These are phyloP conservation scores for Tuber indicum DNA, from an alignment of 495 filamentous ascomycete species.

Conservation along the genomic window DNA sequence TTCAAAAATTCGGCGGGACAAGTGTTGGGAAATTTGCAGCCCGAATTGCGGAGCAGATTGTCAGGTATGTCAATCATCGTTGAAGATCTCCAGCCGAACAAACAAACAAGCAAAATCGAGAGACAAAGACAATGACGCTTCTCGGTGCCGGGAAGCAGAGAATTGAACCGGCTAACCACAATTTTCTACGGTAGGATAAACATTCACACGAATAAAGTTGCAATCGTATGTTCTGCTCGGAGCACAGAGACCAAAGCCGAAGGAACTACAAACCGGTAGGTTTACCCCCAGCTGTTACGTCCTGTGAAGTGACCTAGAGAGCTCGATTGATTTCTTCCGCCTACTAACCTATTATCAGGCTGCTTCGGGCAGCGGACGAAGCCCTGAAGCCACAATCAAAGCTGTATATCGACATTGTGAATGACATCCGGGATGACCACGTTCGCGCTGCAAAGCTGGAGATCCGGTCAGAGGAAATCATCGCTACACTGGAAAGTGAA, in stretches of 20 bases:
- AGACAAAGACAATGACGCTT: background rate
- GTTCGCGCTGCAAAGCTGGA: slow-evolving; percentile 58
- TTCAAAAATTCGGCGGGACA: slow-evolving; percentile 85
- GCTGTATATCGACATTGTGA: slow-evolving; percentile 60
- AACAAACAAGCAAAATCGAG: background rate
- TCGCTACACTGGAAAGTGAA: slow-evolving; percentile 52
- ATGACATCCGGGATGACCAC: slow-evolving; percentile 72
- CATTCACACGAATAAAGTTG: slow-evolving; percentile 53
- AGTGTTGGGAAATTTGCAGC: slow-evolving; percentile 69
- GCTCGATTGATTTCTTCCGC: background rate
- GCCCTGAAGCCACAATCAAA: slow-evolving; percentile 57
- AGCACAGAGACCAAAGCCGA: slow-evolving; percentile 87
- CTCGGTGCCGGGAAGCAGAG: background rate
- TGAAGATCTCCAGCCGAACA: slow-evolving; percentile 30
- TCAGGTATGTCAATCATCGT: slow-evolving; percentile 49
- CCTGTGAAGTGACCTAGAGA: background rate
- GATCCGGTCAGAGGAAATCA: slow-evolving; percentile 57
- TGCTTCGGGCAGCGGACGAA: slow-evolving; percentile 65
- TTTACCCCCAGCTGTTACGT: slow-evolving; percentile 30
- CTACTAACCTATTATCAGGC: slow-evolving; percentile 44
- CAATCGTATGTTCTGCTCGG: slow-evolving; percentile 87
- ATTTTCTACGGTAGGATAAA: background rate
- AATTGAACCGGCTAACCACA: slow-evolving; percentile 1
- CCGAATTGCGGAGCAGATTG: slow-evolving; percentile 69
- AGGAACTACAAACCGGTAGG: slow-evolving; percentile 92